Evolutionary conservation across 1,284 basidiomycete species (phyloP).

Genomic region (Marasmius sp.): DNA sequence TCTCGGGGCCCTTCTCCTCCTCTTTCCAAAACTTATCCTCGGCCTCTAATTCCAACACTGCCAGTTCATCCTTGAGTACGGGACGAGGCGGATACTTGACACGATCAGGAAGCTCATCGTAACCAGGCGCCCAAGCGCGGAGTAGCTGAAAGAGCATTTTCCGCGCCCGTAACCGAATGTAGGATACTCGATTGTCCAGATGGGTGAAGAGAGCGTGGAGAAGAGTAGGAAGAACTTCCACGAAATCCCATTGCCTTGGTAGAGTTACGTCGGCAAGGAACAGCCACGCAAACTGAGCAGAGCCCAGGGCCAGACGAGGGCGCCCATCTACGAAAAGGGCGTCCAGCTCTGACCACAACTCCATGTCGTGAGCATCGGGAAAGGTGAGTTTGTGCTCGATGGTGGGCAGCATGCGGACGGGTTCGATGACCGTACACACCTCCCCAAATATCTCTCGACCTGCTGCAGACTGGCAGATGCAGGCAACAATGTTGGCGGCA

Average conservation of each 20-base stretch:
- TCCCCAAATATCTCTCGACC: constrained; percentile 81
- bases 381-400: constrained; percentile 70
- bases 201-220: constrained; percentile 85
- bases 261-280: constrained; percentile 84
- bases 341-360: constrained; percentile 73
- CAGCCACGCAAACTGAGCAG: constrained; percentile 86
- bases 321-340: constrained; percentile 71
- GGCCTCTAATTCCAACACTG: constrained; percentile 59
- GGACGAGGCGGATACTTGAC: constrained; percentile 44
- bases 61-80: constrained; percentile 51
- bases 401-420: constrained; percentile 77
- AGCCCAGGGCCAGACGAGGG: constrained; percentile 66
- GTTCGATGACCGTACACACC: constrained; percentile 82
- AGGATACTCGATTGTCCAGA: constrained; percentile 74
- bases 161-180: constrained; percentile 71
- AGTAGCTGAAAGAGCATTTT: constrained; percentile 80
- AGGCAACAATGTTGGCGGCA: constrained; percentile 83
- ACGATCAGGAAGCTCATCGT: constrained; percentile 63
- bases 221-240: constrained; percentile 69
- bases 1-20: constrained; percentile 56
- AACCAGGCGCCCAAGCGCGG: constrained; percentile 75
- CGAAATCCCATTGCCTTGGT: constrained; percentile 76
- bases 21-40: constrained; percentile 72
- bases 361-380: constrained; percentile 70
- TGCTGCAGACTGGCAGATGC: constrained; percentile 76